phyloP scores from a whole-genome alignment of 2,329 filamentous ascomycete genomes.

The Ascochyta clinopodiicola region DNA sequence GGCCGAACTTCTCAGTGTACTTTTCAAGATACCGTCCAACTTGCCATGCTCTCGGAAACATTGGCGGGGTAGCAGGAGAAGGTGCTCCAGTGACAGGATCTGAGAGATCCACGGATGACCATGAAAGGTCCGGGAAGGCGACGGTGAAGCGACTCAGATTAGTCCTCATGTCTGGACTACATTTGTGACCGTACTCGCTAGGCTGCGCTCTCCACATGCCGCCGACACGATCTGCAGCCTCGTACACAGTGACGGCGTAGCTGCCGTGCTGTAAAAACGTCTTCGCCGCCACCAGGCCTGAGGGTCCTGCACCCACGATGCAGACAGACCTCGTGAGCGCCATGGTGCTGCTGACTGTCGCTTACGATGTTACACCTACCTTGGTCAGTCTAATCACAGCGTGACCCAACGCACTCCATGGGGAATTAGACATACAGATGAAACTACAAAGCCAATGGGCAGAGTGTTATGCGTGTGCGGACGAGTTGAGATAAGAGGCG shows the following conservation, averaged over 20 bases:
- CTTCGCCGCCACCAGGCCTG: constrained; percentile 62
- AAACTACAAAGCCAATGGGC: neutral
- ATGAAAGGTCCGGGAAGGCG: constrained; percentile 68
- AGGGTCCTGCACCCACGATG: constrained; percentile 54
- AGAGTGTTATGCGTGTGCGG: neutral
- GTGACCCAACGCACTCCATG: neutral
- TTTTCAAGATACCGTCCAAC: constrained; percentile 73
- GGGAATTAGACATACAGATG: neutral
- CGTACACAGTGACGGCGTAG: constrained; percentile 75
- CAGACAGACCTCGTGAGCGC: constrained; percentile 44
- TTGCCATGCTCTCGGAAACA: constrained; percentile 79
- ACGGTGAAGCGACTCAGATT: constrained; percentile 83
- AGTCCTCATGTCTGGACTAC: constrained; percentile 65
- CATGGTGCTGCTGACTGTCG: neutral
- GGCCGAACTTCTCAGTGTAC: constrained; percentile 67
- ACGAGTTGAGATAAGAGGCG: neutral
- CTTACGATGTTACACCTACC: neutral
- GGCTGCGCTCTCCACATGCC: constrained; percentile 73
- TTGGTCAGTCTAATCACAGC: neutral
- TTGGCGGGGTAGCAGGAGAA: constrained; percentile 52
- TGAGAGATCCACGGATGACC: constrained; percentile 59
- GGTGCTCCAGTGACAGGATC: constrained; percentile 11
- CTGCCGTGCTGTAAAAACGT: constrained; percentile 67
- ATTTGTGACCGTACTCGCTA: constrained; percentile 62
- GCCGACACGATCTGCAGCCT: constrained; percentile 69